Evolutionary conservation across 306 rosid species (phyloP).

Genomic region (Spatholobus suberectus): DNA sequence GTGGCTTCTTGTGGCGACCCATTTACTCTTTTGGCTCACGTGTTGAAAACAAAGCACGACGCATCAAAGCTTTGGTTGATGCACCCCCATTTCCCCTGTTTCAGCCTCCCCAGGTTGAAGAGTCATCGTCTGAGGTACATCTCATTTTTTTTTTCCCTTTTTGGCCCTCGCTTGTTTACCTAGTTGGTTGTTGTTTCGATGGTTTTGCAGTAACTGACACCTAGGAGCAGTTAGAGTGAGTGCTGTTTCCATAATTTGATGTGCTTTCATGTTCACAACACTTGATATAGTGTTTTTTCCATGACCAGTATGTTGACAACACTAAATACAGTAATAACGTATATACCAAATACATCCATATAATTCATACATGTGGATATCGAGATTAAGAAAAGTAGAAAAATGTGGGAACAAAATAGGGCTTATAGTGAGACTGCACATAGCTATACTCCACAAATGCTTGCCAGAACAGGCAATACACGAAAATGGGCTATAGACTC

Average conservation of each 20-base stretch:
- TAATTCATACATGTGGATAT: not conserved
- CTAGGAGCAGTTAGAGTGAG: not conserved
- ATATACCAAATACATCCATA: not conserved
- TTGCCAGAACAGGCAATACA: no score
- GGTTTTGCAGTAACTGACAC: not conserved
- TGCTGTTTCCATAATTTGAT: not conserved
- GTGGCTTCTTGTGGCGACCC: conserved; percentile 62
- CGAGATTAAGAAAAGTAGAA: not conserved
- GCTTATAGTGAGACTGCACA: not conserved
- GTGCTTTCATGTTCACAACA: not conserved
- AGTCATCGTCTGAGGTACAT: conserved; percentile 68
- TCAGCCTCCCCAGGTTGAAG: conserved; percentile 59
- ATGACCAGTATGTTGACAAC: no score
- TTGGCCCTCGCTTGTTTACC: not conserved
- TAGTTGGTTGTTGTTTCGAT: conserved; percentile 17
- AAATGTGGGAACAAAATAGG: not conserved
- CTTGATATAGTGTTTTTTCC: not conserved
- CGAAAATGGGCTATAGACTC: no score
- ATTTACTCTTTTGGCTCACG: conserved; percentile 33
- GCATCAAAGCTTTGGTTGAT: conserved; percentile 64
- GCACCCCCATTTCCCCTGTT: conserved; percentile 69
- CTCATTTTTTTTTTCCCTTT: not conserved
- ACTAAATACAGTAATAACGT: not conserved
- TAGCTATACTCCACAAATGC: no score
- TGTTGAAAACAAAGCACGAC: conserved; percentile 46